A percentile compares a stretch with the other conserved stretches of the same genome.
phyloP scores from a whole-genome alignment of 2,329 filamentous ascomycete species.

The Trichoderma sp. region DNA sequence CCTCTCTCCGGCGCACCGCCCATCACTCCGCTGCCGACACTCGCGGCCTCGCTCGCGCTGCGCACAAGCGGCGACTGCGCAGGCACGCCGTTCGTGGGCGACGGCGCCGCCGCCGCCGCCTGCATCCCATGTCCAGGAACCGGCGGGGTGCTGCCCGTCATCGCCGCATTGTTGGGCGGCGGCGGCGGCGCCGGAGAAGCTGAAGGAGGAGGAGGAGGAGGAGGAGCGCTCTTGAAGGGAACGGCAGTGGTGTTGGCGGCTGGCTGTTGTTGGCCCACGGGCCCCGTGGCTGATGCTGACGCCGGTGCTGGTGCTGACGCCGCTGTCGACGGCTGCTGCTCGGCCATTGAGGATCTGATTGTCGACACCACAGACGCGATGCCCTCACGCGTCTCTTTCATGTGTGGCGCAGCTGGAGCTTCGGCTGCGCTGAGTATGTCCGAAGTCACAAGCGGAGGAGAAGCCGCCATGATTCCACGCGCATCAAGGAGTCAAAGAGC shows the following conservation, averaged over 20 bases:
- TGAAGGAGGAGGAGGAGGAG: too few relatives aligned
- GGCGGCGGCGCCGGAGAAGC: neutral
- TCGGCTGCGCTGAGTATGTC: neutral
- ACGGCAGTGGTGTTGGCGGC: too few relatives aligned
- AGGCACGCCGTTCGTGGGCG: neutral
- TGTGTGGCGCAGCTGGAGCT: neutral
- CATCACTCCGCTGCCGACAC: conserved; percentile 1
- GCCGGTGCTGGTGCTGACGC: too few relatives aligned
- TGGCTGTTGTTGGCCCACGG: conserved; percentile 1
- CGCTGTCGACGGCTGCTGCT: neutral
- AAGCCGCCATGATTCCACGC: conserved; percentile 3
- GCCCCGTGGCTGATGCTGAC: neutral
- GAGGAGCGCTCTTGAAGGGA: too few relatives aligned
- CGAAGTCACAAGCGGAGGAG: conserved; percentile 9
- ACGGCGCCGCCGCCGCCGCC: neutral
- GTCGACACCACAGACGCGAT: conserved; percentile 17
- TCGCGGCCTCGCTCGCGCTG: neutral
- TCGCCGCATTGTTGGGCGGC: neutral
- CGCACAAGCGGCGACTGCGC: neutral
- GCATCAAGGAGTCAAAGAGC: neutral
- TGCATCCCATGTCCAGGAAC: neutral
- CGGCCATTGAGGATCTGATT: conserved; percentile 5
- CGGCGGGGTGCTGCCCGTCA: neutral
- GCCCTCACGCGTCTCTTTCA: conserved; percentile 22
- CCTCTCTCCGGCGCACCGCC: neutral